phyloP scores from a whole-genome alignment of 306 rosid species.

The Cucurbita maxima region DNA sequence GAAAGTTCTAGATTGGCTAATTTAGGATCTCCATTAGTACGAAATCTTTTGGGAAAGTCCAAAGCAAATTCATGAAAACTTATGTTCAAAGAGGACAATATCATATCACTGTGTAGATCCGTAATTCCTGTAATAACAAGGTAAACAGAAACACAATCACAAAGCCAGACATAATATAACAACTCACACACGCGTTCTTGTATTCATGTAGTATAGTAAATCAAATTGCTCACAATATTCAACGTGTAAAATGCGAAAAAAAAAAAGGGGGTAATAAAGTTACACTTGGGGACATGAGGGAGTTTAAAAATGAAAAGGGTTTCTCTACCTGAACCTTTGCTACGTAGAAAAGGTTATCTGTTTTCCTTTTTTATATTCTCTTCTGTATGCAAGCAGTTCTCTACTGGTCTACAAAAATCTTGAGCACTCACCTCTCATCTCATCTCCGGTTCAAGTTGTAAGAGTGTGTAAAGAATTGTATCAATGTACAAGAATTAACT shows the following conservation, averaged over 20 bases:
- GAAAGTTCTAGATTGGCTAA: too few relatives aligned
- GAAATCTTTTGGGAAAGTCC: too few relatives aligned
- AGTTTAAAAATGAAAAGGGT: not conserved
- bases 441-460: not conserved
- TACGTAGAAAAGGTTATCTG: too few relatives aligned
- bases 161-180: not conserved
- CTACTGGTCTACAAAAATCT: constrained; percentile 3
- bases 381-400: not conserved
- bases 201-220: not conserved
- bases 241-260: not conserved
- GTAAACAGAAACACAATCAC: too few relatives aligned
- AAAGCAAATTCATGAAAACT: too few relatives aligned
- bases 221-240: not conserved
- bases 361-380: not conserved
- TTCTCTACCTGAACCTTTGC: not conserved
- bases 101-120: too few relatives aligned
- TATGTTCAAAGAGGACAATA: too few relatives aligned
- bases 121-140: too few relatives aligned
- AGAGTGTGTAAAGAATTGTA: not conserved
- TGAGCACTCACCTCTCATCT: not conserved
- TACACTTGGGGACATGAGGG: not conserved
- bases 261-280: not conserved
- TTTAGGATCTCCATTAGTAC: too few relatives aligned
- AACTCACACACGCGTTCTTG: not conserved
- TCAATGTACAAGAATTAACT: constrained; percentile 32